Evolutionary conservation across 805 yeast genomes (phyloP).

Genomic region (Zygosaccharomyces rouxii): DNA sequence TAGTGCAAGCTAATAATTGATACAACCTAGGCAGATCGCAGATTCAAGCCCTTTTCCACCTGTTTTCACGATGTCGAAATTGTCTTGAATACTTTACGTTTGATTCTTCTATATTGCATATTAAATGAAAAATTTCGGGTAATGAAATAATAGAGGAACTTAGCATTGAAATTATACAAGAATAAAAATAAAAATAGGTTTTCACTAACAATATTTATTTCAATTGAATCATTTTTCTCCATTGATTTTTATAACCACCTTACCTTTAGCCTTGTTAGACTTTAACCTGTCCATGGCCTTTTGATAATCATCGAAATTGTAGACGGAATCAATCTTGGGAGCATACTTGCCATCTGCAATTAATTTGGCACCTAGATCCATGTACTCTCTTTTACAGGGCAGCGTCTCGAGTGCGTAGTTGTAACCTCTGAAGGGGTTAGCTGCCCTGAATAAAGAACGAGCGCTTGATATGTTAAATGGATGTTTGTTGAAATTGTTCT

Average conservation of each 20-base stretch:
- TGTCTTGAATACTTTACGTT: neutral
- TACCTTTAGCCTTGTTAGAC: slow-evolving; percentile 54
- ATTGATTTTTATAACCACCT: slow-evolving; percentile 42
- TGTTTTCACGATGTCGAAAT: neutral
- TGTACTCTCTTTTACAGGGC: slow-evolving; percentile 8
- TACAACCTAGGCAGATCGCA: neutral
- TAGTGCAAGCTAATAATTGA: neutral
- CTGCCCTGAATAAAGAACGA: slow-evolving; percentile 14
- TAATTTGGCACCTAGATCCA: slow-evolving; percentile 25
- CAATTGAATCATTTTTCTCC: neutral
- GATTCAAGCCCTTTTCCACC: neutral
- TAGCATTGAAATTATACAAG: neutral
- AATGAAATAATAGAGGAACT: neutral
- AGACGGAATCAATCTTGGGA: slow-evolving; percentile 52
- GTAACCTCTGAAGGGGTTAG: slow-evolving; percentile 29
- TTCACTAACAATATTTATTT: neutral
- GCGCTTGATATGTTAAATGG: slow-evolving; percentile 8
- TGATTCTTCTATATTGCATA: neutral
- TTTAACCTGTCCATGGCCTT: slow-evolving; percentile 48
- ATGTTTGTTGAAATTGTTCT: slow-evolving; percentile 27
- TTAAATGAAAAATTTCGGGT: slow-evolving; percentile 5
- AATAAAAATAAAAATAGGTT: neutral
- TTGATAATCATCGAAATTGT: slow-evolving; percentile 44
- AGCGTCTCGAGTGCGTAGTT: slow-evolving; percentile 28
- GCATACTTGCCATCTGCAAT: slow-evolving; percentile 33